Conservation (phyloP, 2,329 filamentous ascomycete species). For the Lomentospora prolificans region DNA sequence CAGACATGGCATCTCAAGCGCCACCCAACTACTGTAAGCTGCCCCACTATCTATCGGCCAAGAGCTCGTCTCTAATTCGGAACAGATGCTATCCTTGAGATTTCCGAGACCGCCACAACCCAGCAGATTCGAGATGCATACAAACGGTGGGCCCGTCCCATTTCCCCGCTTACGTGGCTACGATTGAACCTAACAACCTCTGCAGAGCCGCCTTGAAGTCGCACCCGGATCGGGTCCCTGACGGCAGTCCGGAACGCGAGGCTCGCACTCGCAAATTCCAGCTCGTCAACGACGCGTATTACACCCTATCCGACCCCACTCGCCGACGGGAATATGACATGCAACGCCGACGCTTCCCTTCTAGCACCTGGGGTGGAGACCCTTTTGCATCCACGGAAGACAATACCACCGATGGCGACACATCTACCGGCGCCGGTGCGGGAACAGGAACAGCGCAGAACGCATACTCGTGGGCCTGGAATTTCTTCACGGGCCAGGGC, state of each 20-base stretch:
- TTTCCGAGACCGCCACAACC: slow-evolving; percentile 63
- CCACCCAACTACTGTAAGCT: slow-evolving; percentile 51
- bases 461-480: slow-evolving; percentile 71
- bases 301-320: slow-evolving; percentile 69
- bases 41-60: slow-evolving; percentile 3
- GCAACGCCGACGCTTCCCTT: slow-evolving; percentile 33
- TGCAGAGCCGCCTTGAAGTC: slow-evolving; percentile 78
- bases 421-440: slow-evolving; percentile 18
- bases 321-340: slow-evolving; percentile 79
- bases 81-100: slow-evolving; percentile 62
- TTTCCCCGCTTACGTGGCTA: not conserved
- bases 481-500: slow-evolving; percentile 42
- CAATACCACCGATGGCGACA: slow-evolving; percentile 15
- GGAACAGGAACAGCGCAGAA: slow-evolving; percentile 28
- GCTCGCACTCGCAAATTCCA: slow-evolving; percentile 82
- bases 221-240: slow-evolving; percentile 82
- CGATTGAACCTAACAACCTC: not conserved
- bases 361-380: slow-evolving; percentile 30
- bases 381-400: slow-evolving; percentile 38
- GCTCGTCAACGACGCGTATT: slow-evolving; percentile 87
- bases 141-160: slow-evolving; percentile 55
- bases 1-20: slow-evolving; percentile 25
- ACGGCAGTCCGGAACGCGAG: slow-evolving; percentile 72
- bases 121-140: slow-evolving; percentile 90
- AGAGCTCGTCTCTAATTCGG: slow-evolving; percentile 8